Evolutionary conservation across 306 rosid genomes (phyloP), one percentile per base, ranked within the genome.

Genomic region (Vigna unguiculata): DNA sequence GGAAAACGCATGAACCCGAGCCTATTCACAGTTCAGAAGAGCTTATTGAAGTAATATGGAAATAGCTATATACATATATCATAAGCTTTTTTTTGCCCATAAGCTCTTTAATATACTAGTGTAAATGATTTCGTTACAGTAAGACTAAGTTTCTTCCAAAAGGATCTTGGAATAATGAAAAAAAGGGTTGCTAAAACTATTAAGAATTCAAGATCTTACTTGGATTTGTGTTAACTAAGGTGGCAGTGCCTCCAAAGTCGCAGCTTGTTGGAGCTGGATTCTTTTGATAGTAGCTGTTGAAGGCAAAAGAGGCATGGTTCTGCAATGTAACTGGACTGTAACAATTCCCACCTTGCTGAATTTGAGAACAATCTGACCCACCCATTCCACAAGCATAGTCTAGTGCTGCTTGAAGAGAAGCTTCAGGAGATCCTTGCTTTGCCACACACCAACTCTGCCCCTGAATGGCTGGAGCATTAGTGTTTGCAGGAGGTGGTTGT

Each of bases 391-490:
- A 96, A 28, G 99, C 99, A 76, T 96, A 96, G 77, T 96, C 98
- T 83, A 96, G 57, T 34, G 96, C 98, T 45, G 93, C 48, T 78
- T 96, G 99, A 80, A 96, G 85, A 46, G 93, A 57, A 76, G 85
- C 81, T 83, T 87, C 81, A 2, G 81, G 36, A 40, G 89, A 88
- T 66, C 96, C 98, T 12, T 78, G 66, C 88, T 85, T 96, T 3
- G 91, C 94, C 55, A 96, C 90, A 64, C 99, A 96, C 99, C 99
- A 96, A 75, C 89, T 89, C 81, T 88, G 96, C 7, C 99, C 99
- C 22, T 90, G 73, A 67, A 24, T 64, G 12, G 88, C 79, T 6
- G 98, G 97, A 38, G 93, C 77, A 84, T 85, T 88, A 20, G 88
- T 72, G 48, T 40, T 77, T 69, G 87, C 75, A 24, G 76, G 66